phyloP scores from a whole-genome alignment of 495 filamentous ascomycete genomes.

The Penicillium waksmanii region DNA sequence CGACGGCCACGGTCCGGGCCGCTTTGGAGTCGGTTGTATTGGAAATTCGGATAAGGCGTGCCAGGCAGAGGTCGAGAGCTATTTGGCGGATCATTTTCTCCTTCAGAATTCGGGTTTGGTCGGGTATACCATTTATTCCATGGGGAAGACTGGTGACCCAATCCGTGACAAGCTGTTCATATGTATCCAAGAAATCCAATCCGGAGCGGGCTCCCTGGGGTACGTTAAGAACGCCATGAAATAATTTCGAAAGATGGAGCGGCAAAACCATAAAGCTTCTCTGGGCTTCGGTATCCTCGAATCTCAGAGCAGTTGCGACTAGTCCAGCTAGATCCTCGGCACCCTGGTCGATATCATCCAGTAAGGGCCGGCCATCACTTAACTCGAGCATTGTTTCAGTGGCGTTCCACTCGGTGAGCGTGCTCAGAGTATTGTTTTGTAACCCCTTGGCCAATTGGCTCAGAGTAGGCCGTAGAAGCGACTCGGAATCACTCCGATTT shows the following conservation, averaged over 20 bases:
- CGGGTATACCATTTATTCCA: slow-evolving; percentile 32
- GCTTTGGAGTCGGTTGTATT: slow-evolving; percentile 6
- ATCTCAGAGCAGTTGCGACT: slow-evolving; percentile 20
- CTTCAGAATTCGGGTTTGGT: slow-evolving; percentile 42
- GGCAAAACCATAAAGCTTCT: slow-evolving; percentile 27
- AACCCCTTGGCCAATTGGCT: slow-evolving; percentile 22
- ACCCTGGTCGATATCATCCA: slow-evolving; percentile 43
- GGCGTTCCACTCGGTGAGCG: background rate
- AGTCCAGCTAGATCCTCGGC: slow-evolving; percentile 31
- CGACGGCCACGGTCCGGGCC: background rate
- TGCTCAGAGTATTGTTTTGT: slow-evolving; percentile 10
- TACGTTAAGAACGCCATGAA: slow-evolving; percentile 10
- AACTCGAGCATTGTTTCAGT: slow-evolving; percentile 39
- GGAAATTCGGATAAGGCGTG: slow-evolving; percentile 31
- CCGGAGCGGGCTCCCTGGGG: slow-evolving; percentile 7
- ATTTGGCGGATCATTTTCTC: slow-evolving; percentile 46
- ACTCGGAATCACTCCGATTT: slow-evolving; percentile 3
- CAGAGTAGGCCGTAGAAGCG: slow-evolving; percentile 16
- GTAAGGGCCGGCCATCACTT: slow-evolving; percentile 21
- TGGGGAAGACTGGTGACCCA: slow-evolving; percentile 44
- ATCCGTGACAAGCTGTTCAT: slow-evolving; percentile 43
- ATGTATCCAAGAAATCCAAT: slow-evolving; percentile 34
- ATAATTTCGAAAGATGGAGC: slow-evolving; percentile 14
- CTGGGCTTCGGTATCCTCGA: slow-evolving; percentile 4
- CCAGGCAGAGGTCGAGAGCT: slow-evolving; percentile 43